A percentile compares a stretch with the other conserved stretches of the same genome.
Conservation (phyloP, 176 grass and related monocot genomes). For the Bothriochloa decipiens region DNA sequence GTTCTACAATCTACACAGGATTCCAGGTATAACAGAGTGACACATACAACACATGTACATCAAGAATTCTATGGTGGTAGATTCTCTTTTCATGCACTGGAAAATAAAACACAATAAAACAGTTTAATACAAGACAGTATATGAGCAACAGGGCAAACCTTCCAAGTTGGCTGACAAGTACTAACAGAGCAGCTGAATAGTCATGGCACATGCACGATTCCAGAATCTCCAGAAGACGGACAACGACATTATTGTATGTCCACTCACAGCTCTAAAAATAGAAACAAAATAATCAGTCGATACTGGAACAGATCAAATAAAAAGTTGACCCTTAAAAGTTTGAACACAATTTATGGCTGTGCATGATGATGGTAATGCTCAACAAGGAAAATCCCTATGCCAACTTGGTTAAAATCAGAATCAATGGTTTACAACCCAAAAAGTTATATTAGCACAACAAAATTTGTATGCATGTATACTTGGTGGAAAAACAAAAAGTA, state of each 20-base stretch:
- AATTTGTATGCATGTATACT: slow-evolving; percentile 1
- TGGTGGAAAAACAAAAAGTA: not conserved
- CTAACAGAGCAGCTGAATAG: slow-evolving; percentile 69
- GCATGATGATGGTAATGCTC: not conserved
- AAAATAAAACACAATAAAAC: not conserved
- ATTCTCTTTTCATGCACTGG: not conserved
- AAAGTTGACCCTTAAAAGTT: slow-evolving; percentile 21
- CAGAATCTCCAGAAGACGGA: slow-evolving; percentile 63
- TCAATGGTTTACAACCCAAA: slow-evolving; percentile 2
- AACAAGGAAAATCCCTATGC: slow-evolving; percentile 5
- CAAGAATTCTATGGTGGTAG: slow-evolving; percentile 13
- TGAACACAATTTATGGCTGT: not conserved
- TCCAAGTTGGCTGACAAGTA: slow-evolving; percentile 79
- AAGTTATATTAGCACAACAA: slow-evolving; percentile 1
- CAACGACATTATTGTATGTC: slow-evolving; percentile 64
- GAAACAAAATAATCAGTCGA: slow-evolving; percentile 33
- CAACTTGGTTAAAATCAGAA: slow-evolving; percentile 21
- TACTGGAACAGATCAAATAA: slow-evolving; percentile 8
- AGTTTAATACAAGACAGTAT: not conserved
- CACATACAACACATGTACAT: slow-evolving; percentile 1
- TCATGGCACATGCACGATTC: slow-evolving; percentile 65
- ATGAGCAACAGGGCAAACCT: slow-evolving; percentile 48
- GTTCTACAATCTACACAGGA: not conserved
- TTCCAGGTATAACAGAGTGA: not conserved
- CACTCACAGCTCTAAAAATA: slow-evolving; percentile 74